Base-by-base conservation (phyloP, 164 flowering plant species). In the Vitis labrusca region DNA sequence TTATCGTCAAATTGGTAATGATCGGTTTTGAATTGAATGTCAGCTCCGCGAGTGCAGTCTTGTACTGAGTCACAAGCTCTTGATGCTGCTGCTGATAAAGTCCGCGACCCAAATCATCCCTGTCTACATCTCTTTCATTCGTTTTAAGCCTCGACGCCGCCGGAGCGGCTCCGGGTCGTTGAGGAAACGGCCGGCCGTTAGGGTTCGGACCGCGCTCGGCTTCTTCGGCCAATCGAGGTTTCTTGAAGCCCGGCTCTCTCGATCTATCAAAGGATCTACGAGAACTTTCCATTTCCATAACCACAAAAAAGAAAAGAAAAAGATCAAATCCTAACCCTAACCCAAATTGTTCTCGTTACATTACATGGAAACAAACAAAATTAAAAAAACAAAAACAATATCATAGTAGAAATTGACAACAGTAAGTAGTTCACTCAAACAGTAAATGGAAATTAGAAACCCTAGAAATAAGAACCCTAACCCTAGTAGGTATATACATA, bases 1-100 rank as follows among this genome's bases (percentile, higher is more conserved):
- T 93, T 48, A 96, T 96, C 0, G 99, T 93, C 83, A 96, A 77
- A 71, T 93, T 96, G 1, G 97, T 96, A 50, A 96, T 96, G 27
- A 93, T 93, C 29, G 99, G 99, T 75, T 95, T 95, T 12, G 98
- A 93, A 74, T 95, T 95, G 78, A 95, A 89, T 1, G 97, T 95
- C 54, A 95, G 86, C 81, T 95, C 99, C 3, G 92, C 84, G 0
- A 95, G 79, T 0, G 98, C 99, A 1, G 86, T 80, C 81, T 80
- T 87, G 80, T 95, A 95, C 91, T 91, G 97, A 69, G 74, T 83
- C 44, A 93, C 87, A 15, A 95, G 90, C 78, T 95, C 98, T 65
- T 84, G 87, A 56, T 82, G 81, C 70, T 58, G 86, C 70, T 80
- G 89, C 37, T 81, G 87, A 65, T 61, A 73, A 16, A 71, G 78